Base-by-base conservation (phyloP, 345 rosid species). In the Triadica sebifera region DNA sequence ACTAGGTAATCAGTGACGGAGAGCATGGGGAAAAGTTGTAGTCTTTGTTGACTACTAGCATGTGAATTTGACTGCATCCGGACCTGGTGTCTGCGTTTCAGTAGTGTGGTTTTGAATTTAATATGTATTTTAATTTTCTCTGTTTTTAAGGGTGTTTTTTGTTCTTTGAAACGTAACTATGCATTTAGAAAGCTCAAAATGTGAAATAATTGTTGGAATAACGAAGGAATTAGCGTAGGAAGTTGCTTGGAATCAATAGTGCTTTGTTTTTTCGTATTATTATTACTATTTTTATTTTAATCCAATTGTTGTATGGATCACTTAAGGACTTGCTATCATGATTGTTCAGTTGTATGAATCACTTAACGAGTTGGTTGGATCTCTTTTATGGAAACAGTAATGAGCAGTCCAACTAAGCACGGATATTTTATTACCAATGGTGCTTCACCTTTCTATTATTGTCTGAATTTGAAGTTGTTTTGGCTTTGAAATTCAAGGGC, bases 351-450 rank as follows among this genome's bases (percentile, higher is more conserved):
- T n/a, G n/a, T n/a, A n/a, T n/a, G 8, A 41, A 8, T 41, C 8
- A 41, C 8, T 41, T 6, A 4, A 41, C 64, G 38, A 74, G 65
- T 67, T 74, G 72, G 61, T 64, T 46, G 57, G 55, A 55, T 66
- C n/a, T 10, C 55, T 60, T 71, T 45, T 43, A 4, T 49, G 63
- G 68, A 37, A 52, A 38, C n/a, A 7, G 59, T 61, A 49, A 49
- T 79, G 15, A 70, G 41, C 24, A 34, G 63, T 61, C 25, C 46
- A 15, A 47, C 55, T 47, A 64, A 63, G 49, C 62, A 56, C 9
- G 3, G 25, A 15, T n/a, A 55, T 22, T 19, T n/a, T 55, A 5
- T 55, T 55, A n/a, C 19, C 24, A 55, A 8, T 15, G 8, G 17
- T 55, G 19, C 2, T 55, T 55, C 59, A 4, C 38, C 13, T 41